Evolutionary conservation across 352 stramenopile genomes (phyloP), one percentile per base, ranked within the genome.

Genomic region (Peronospora belbahrii): DNA sequence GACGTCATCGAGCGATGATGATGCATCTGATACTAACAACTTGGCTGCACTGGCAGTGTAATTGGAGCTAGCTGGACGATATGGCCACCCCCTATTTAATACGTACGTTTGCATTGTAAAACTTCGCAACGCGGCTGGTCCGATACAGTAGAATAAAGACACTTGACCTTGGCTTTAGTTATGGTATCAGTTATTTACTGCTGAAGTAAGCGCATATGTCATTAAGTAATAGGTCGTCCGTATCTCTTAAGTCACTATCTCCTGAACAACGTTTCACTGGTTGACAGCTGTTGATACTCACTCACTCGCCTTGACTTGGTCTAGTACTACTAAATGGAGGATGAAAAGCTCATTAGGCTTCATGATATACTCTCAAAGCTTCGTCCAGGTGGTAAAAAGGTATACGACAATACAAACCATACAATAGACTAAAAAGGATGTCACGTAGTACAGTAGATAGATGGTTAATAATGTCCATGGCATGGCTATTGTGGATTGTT

Each of bases 281-380:
- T 17, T 15, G n/a, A 3, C 15, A 10, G n/a, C n/a, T n/a, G n/a
- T n/a, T n/a, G n/a, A n/a, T n/a, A n/a, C n/a, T n/a, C n/a, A n/a
- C n/a, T n/a, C n/a, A n/a, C n/a, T n/a, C n/a, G n/a, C n/a, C n/a
- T n/a, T n/a, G n/a, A 13, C 3, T 15, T 13, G 17, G 17, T 23
- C 6, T 10, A 18, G 23, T 9, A 19, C 33, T 14, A 17, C 2
- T 44, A 40, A n/a, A 89, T 92, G 80, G 80, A 92, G 63, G 74
- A 87, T 28, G 54, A 70, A 55, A 92, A 92, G 71, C 77, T 92
- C 40, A 73, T 89, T 44, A 63, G 80, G 47, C 67, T 92, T 47
- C 80, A 92, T 68, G 77, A 92, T 43, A 80, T 85, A 70, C 77
- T 92, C 49, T 85, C 79, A 5, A 84, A 83, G 72, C 74, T 92